Conservation (phyloP, 179 eudicot species). For the Beta macrorhiza region DNA sequence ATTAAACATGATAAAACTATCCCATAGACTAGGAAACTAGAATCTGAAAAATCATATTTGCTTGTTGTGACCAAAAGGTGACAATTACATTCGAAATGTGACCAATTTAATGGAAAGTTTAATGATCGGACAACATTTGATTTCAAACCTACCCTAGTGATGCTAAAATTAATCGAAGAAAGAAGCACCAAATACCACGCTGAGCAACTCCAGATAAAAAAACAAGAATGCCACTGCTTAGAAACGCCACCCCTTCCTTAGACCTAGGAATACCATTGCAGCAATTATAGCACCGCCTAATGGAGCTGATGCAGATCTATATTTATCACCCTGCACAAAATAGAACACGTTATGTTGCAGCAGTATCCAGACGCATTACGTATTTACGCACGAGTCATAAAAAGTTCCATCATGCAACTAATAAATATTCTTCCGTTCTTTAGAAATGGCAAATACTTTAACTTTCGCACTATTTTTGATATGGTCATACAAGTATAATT, state of each 20-base stretch:
- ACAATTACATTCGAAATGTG: too few relatives aligned
- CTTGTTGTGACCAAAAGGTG: too few relatives aligned
- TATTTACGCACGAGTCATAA: too few relatives aligned
- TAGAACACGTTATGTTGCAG: conserved; percentile 1
- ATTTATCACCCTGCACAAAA: conserved; percentile 58
- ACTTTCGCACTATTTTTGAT: too few relatives aligned
- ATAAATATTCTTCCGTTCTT: too few relatives aligned
- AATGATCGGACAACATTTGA: neutral
- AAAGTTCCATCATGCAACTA: neutral
- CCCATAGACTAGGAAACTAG: too few relatives aligned
- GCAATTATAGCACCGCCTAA: conserved; percentile 82
- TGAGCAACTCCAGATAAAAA: neutral
- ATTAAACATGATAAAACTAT: too few relatives aligned
- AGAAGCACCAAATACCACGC: neutral
- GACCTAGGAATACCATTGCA: conserved; percentile 53
- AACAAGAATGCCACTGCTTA: neutral
- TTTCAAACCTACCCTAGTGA: neutral
- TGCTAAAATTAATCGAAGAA: neutral
- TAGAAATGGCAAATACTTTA: too few relatives aligned
- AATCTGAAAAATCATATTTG: too few relatives aligned
- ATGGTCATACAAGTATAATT: too few relatives aligned
- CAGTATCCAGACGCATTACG: neutral
- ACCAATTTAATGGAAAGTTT: neutral
- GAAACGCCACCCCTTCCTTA: conserved; percentile 41
- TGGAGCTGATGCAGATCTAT: conserved; percentile 66